Evolutionary conservation across 441 rosid genomes (phyloP).

Genomic region (Biscutella auriculata): DNA sequence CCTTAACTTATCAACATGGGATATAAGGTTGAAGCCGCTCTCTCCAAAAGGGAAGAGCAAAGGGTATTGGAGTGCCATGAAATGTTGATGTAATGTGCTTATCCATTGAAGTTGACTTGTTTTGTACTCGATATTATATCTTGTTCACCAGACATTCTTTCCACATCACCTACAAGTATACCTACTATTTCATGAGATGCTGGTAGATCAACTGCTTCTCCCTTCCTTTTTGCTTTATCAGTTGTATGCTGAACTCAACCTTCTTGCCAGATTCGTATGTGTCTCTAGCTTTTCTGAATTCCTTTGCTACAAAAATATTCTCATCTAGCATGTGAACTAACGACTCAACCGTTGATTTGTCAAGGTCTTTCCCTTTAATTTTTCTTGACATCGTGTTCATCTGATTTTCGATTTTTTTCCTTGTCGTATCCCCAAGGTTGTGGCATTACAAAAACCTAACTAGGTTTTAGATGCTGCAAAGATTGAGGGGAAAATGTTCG

Average conservation of each 20-base stretch:
- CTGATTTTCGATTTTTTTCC: conserved; percentile 4
- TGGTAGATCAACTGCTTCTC: background rate
- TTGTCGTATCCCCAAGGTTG: too few species aligned
- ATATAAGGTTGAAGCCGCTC: background rate
- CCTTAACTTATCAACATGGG: background rate
- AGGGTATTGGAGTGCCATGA: background rate
- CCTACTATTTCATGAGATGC: background rate
- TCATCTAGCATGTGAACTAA: background rate
- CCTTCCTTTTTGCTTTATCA: background rate
- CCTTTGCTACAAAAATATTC: background rate
- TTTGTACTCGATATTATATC: background rate
- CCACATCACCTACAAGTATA: conserved; percentile 2
- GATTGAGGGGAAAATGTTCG: too few species aligned
- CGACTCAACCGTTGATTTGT: background rate
- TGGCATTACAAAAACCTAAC: too few species aligned
- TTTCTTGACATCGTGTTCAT: background rate
- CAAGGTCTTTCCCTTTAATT: background rate
- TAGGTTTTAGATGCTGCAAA: too few species aligned
- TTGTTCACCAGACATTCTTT: background rate
- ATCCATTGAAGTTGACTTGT: background rate
- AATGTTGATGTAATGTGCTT: too few species aligned
- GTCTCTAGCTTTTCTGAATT: conserved; percentile 13
- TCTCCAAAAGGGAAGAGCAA: conserved; percentile 4
- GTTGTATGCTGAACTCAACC: background rate
- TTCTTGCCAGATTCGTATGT: background rate